Evolutionary conservation across 192 early-diverging fungal species (phyloP).

Genomic region (Spinellus fusiger): DNA sequence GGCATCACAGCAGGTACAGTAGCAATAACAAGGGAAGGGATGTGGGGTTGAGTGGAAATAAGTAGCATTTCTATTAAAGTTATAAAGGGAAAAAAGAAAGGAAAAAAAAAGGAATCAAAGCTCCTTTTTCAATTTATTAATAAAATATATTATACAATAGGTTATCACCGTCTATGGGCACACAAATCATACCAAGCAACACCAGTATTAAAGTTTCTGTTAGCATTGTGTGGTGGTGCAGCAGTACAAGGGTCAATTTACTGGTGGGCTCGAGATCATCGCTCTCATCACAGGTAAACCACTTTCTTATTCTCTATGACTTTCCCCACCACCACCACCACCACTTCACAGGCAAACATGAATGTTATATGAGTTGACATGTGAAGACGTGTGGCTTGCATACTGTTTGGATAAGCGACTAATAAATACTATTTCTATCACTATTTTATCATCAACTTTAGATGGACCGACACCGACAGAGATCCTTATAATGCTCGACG

Average conservation of each 20-base stretch:
- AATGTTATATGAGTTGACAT: too few relatives aligned
- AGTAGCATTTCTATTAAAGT: background rate
- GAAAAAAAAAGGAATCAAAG: background rate
- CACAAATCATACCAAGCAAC: slow-evolving; percentile 72
- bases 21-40: slow-evolving; percentile 17
- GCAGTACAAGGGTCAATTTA: slow-evolving; percentile 79
- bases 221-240: slow-evolving; percentile 59
- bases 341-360: too few relatives aligned
- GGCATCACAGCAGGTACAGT: slow-evolving; percentile 81
- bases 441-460: slow-evolving; percentile 1
- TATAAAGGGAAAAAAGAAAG: background rate
- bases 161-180: slow-evolving; percentile 81
- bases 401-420: background rate
- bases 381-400: background rate
- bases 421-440: slow-evolving; percentile 2
- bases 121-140: background rate
- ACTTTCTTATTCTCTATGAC: too few relatives aligned
- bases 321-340: too few relatives aligned
- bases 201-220: slow-evolving; percentile 53
- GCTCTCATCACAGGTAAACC: slow-evolving; percentile 77
- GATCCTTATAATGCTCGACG: slow-evolving; percentile 76
- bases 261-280: slow-evolving; percentile 85
- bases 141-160: slow-evolving; percentile 21
- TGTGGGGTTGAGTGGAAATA: slow-evolving; percentile 48
- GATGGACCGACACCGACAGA: slow-evolving; percentile 67